Conservation (phyloP, 495 filamentous ascomycete genomes). For the Tuber microsphaerosporum region DNA sequence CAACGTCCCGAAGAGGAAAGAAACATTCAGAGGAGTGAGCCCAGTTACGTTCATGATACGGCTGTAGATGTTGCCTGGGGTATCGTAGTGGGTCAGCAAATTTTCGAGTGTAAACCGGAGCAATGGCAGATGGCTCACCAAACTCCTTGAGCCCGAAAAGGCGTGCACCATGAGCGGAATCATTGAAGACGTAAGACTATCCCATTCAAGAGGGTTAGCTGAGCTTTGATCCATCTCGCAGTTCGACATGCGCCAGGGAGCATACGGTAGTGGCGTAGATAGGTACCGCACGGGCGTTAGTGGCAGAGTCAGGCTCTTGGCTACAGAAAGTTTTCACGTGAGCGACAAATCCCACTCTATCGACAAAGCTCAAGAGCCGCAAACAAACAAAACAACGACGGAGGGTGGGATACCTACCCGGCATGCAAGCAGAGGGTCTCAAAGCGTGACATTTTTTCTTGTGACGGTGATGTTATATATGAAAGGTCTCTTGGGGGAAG, state of each 20-base stretch:
- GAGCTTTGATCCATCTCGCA: constrained; percentile 3
- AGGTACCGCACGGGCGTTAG: constrained; percentile 85
- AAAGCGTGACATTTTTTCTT: constrained; percentile 49
- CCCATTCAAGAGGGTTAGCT: constrained; percentile 1
- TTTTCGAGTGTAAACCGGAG: too few species aligned
- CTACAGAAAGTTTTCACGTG: constrained; percentile 45
- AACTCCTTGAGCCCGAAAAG: constrained; percentile 97
- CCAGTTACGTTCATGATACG: constrained; percentile 80
- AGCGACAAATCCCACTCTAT: constrained; percentile 4
- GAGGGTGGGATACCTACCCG: constrained; percentile 54
- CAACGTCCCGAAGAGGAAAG: too few species aligned
- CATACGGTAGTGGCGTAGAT: constrained; percentile 89
- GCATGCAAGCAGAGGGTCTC: constrained; percentile 97
- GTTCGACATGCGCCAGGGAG: constrained; percentile 6
- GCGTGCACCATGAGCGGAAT: constrained; percentile 90
- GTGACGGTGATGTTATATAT: not conserved
- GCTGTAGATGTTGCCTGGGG: constrained; percentile 79
- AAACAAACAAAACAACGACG: not conserved
- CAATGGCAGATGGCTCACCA: constrained; percentile 41
- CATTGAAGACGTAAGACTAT: constrained; percentile 88
- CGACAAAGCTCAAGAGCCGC: constrained; percentile 18
- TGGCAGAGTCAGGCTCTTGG: constrained; percentile 74
- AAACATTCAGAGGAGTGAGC: not conserved
- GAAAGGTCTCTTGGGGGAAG: not conserved
- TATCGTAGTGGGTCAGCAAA: not conserved